Conservation (phyloP, 306 rosid species). For the Trichosanthes truncata region DNA sequence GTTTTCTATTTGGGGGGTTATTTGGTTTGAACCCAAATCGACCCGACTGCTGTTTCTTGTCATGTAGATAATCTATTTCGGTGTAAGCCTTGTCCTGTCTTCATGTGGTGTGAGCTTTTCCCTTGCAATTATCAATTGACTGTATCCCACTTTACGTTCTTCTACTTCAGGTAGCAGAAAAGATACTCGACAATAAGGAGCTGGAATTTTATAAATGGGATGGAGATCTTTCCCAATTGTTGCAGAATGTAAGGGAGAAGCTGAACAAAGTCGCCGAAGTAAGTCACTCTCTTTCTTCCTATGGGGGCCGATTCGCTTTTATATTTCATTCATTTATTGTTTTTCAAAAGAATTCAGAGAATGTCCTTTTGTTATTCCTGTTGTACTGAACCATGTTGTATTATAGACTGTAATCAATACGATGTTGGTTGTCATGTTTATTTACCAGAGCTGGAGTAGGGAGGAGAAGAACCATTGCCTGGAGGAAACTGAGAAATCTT, state of each 20-base stretch:
- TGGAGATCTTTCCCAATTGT: slow-evolving; percentile 59
- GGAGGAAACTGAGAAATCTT: slow-evolving; percentile 94
- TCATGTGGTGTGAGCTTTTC: not conserved
- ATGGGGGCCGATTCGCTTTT: not conserved
- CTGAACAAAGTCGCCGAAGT: slow-evolving; percentile 87
- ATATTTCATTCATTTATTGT: not conserved
- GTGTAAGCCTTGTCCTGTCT: not conserved
- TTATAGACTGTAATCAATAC: not conserved
- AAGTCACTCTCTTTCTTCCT: slow-evolving; percentile 11
- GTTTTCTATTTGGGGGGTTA: no score
- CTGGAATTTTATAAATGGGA: slow-evolving; percentile 96
- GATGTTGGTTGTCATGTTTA: not conserved
- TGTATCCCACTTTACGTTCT: not conserved
- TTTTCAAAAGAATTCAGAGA: not conserved
- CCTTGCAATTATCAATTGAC: no score
- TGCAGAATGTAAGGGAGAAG: slow-evolving; percentile 87
- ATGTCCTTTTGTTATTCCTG: not conserved
- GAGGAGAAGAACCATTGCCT: slow-evolving; percentile 93
- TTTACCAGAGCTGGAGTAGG: slow-evolving; percentile 65
- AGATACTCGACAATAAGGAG: slow-evolving; percentile 56
- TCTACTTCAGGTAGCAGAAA: slow-evolving; percentile 47
- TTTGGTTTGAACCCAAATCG: no score
- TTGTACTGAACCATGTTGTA: not conserved
- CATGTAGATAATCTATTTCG: not conserved
- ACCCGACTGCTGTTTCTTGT: not conserved